Conservation (phyloP, 75 land plant species). For the Sequoiadendron giganteum region DNA sequence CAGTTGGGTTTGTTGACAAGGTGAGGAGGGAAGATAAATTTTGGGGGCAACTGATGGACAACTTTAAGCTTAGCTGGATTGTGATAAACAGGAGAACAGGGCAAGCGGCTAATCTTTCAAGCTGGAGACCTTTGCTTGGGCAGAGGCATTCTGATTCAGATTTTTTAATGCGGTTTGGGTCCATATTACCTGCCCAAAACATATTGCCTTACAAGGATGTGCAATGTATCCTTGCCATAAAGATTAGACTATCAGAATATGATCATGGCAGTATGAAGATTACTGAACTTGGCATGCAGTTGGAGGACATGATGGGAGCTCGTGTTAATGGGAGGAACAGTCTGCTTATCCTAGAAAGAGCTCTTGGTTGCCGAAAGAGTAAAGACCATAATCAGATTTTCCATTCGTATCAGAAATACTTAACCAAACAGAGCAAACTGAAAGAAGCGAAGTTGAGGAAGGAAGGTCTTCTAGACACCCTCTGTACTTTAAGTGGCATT, state of each 20-base stretch:
- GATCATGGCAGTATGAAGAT: not conserved
- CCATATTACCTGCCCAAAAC: constrained; percentile 20
- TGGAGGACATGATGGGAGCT: too few relatives aligned
- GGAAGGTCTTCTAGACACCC: constrained; percentile 19
- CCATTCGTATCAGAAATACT: constrained; percentile 14
- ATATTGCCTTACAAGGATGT: not conserved
- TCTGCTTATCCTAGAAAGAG: not conserved
- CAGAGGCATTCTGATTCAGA: constrained; percentile 26
- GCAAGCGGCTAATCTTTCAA: constrained; percentile 4
- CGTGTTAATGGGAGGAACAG: too few relatives aligned
- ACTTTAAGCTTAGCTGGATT: constrained; percentile 39
- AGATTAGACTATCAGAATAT: not conserved
- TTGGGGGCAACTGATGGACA: constrained; percentile 26
- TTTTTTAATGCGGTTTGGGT: constrained; percentile 24
- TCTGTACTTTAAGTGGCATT: constrained; percentile 17
- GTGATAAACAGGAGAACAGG: constrained; percentile 19
- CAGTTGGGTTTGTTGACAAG: constrained; percentile 15
- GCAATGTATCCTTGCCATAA: constrained; percentile 28
- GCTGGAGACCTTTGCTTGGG: constrained; percentile 27
- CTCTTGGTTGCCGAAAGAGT: constrained; percentile 17
- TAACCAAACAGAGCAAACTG: not conserved
- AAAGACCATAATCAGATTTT: not conserved
- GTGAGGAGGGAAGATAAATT: constrained; percentile 20
- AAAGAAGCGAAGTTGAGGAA: constrained; percentile 15
- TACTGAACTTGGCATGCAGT: too few relatives aligned